Percentiles rank a stretch among this genome's conserved stretches.
Conservation (phyloP, 345 rosid genomes). For the Euphorbia lathyris region DNA sequence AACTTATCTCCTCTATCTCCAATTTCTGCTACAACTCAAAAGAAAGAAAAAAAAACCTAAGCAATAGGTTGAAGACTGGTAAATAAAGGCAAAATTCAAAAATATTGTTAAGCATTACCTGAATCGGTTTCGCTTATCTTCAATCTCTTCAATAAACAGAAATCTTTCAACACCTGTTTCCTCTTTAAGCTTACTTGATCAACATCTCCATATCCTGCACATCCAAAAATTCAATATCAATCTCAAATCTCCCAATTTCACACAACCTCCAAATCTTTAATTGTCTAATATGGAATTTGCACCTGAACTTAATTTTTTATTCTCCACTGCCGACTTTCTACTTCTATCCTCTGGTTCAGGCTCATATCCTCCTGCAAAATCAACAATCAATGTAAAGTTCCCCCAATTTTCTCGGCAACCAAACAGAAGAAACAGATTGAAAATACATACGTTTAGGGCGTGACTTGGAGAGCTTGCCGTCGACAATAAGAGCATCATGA, state of each 20-base stretch:
- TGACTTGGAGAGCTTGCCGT: slow-evolving; percentile 59
- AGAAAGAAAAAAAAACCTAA: not conserved
- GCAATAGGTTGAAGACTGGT: not conserved
- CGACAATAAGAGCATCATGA: slow-evolving; percentile 51
- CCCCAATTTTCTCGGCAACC: not conserved
- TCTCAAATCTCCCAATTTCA: not conserved
- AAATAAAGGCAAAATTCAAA: not conserved
- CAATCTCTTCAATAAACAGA: slow-evolving; percentile 44
- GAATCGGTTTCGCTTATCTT: slow-evolving; percentile 35
- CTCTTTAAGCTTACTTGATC: slow-evolving; percentile 40
- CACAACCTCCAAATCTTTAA: not conserved
- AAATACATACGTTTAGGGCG: slow-evolving; percentile 56
- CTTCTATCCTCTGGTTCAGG: slow-evolving; percentile 13
- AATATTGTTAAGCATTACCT: slow-evolving; percentile 16
- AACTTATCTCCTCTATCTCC: slow-evolving; percentile 1
- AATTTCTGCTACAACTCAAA: slow-evolving; percentile 2
- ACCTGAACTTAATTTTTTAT: slow-evolving; percentile 54
- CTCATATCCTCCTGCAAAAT: slow-evolving; percentile 33
- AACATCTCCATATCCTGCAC: slow-evolving; percentile 27
- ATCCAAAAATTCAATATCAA: not conserved
- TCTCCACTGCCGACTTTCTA: slow-evolving; percentile 15
- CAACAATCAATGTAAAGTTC: not conserved
- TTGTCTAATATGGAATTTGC: not conserved
- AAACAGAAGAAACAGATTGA: not conserved
- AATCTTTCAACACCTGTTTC: slow-evolving; percentile 41